Evolutionary conservation across 2,329 filamentous ascomycete species (phyloP).

Genomic region (Fusarium nelsonii): DNA sequence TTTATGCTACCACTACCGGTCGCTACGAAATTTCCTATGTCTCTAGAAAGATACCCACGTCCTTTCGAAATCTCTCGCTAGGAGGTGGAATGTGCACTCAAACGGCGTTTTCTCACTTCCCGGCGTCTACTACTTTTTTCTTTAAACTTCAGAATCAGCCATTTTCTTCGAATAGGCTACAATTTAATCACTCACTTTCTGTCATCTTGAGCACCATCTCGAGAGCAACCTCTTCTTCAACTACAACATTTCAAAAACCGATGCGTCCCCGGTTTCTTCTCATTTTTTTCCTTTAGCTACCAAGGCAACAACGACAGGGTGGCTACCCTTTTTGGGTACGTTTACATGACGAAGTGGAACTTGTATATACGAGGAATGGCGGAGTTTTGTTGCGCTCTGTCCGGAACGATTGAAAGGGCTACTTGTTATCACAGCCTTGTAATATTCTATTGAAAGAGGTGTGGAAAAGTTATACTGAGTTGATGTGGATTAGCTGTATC

Average conservation of each 20-base stretch:
- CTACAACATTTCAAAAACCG: conserved; percentile 10
- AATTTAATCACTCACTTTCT: conserved; percentile 38
- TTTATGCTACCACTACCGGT: conserved; percentile 13
- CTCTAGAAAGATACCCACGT: conserved; percentile 47
- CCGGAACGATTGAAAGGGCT: conserved; percentile 22
- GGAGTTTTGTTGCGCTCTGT: conserved; percentile 19
- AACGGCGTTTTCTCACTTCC: conserved; percentile 33
- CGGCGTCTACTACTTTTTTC: conserved; percentile 31
- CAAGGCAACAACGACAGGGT: conserved; percentile 26
- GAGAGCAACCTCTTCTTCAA: conserved; percentile 4
- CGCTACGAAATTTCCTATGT: conserved; percentile 39
- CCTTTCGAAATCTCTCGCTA: conserved; percentile 47
- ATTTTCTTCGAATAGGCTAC: conserved; percentile 6
- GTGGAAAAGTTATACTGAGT: conserved; percentile 8
- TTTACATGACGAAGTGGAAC: conserved; percentile 47
- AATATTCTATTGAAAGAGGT: conserved; percentile 20
- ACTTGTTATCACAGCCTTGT: conserved; percentile 12
- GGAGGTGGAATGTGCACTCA: conserved; percentile 46
- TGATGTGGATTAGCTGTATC: conserved; percentile 7
- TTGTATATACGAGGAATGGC: conserved; percentile 46
- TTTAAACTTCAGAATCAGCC: not conserved
- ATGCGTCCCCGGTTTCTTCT: conserved; percentile 15
- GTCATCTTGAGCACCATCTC: not conserved
- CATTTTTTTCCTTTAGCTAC: conserved; percentile 3
- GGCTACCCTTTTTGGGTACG: conserved; percentile 23